A percentile compares a stretch with the other conserved stretches of the same genome.
Evolutionary conservation across 257 asterid species (phyloP).

Genomic region (Solanum rostratum): DNA sequence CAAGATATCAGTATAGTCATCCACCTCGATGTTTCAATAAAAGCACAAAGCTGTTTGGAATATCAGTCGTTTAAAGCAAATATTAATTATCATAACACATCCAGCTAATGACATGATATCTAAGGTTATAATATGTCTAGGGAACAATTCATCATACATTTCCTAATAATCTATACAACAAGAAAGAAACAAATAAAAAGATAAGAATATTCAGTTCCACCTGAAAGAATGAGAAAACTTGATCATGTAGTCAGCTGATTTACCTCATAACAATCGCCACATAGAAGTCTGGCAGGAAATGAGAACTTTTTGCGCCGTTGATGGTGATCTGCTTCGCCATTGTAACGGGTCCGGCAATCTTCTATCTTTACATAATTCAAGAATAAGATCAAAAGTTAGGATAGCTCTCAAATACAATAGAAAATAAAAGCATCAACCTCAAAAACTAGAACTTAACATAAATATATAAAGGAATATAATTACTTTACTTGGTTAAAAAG

Average conservation of each 20-base stretch:
- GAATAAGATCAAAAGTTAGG: neutral
- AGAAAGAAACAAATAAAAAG: neutral
- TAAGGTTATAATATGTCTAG: neutral
- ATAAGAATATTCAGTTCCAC: neutral
- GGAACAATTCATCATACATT: neutral
- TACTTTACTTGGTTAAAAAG: neutral
- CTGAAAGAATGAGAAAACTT: neutral
- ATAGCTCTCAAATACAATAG: neutral
- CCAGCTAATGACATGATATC: neutral
- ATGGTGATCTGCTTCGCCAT: constrained; percentile 98
- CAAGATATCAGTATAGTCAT: neutral
- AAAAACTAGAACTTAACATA: neutral
- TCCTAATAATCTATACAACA: neutral
- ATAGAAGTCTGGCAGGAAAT: constrained; percentile 91
- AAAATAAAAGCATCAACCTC: neutral
- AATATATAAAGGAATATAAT: neutral
- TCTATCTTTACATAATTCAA: constrained; percentile 47
- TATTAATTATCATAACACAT: neutral
- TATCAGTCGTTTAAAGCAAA: neutral
- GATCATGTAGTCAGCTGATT: neutral
- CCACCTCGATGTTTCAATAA: neutral
- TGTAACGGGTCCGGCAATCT: constrained; percentile 92
- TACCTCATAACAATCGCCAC: constrained; percentile 98
- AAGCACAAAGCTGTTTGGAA: neutral
- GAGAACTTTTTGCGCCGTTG: constrained; percentile 86